phyloP scores from a whole-genome alignment of 176 grass and related monocot genomes.

The Avena insularis region DNA sequence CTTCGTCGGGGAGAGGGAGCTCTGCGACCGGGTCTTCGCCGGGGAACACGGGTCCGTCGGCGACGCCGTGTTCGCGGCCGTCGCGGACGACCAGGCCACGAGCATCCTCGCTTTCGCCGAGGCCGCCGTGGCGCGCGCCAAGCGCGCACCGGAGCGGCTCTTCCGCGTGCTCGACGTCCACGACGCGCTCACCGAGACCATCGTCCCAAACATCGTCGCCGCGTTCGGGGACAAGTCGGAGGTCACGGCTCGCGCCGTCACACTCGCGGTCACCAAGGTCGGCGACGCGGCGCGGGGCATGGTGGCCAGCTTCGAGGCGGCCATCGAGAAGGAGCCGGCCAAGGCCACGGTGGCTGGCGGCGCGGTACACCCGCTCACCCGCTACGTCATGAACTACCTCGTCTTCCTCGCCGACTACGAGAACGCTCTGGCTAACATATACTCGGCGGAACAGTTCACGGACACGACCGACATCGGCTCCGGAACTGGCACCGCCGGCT shows the following conservation, averaged over 20 bases:
- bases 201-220: slow-evolving; percentile 47
- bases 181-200: slow-evolving; percentile 30
- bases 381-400: slow-evolving; percentile 94
- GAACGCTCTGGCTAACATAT: slow-evolving; percentile 44
- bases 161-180: slow-evolving; percentile 81
- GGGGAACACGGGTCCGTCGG: slow-evolving; percentile 5
- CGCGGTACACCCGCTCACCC: slow-evolving; percentile 64
- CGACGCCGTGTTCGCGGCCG: slow-evolving; percentile 54
- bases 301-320: slow-evolving; percentile 56
- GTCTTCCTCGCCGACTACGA: slow-evolving; percentile 74
- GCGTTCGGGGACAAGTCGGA: slow-evolving; percentile 41
- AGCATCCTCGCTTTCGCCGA: slow-evolving; percentile 52
- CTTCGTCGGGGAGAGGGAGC: slow-evolving; percentile 45
- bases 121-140: slow-evolving; percentile 40
- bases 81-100: slow-evolving; percentile 48
- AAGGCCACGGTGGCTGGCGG: slow-evolving; percentile 50
- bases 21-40: slow-evolving; percentile 62
- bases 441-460: neutral
- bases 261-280: slow-evolving; percentile 20
- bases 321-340: slow-evolving; percentile 58
- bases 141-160: slow-evolving; percentile 58
- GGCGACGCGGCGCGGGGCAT: slow-evolving; percentile 35
- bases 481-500: neutral
- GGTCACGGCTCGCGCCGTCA: slow-evolving; percentile 1
- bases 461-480: neutral